Conservation (phyloP, 2,329 filamentous ascomycete genomes). For the Penicillium sp. region DNA sequence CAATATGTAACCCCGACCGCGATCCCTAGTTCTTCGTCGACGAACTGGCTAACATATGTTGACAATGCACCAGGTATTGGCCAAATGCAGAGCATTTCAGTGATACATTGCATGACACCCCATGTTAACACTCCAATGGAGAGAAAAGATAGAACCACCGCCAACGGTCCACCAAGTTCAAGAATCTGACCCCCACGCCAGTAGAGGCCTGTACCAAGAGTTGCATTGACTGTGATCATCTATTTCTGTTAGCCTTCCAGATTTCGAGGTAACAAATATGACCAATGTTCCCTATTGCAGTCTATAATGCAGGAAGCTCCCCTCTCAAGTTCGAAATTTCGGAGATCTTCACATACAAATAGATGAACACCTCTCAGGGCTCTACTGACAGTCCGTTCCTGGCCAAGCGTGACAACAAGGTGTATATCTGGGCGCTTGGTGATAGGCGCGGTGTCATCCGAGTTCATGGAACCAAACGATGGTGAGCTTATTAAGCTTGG, state of each 20-base stretch:
- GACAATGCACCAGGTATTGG: slow-evolving; percentile 39
- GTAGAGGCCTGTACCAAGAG: not conserved
- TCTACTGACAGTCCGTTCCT: not conserved
- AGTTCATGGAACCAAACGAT: not conserved
- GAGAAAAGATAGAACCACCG: not conserved
- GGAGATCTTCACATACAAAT: not conserved
- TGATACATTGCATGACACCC: slow-evolving; percentile 41
- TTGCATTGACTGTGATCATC: not conserved
- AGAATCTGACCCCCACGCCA: not conserved
- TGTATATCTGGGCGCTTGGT: not conserved
- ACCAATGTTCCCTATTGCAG: not conserved
- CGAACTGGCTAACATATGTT: slow-evolving; percentile 31
- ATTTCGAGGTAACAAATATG: not conserved
- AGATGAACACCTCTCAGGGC: not conserved
- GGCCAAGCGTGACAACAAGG: not conserved
- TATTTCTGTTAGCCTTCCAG: not conserved
- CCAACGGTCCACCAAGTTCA: not conserved
- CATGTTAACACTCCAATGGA: slow-evolving; percentile 16
- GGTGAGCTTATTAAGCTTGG: not conserved
- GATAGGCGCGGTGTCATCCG: not conserved
- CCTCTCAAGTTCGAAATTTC: not conserved
- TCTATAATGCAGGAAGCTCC: not conserved
- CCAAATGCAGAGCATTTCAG: slow-evolving; percentile 39
- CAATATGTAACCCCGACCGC: not conserved
- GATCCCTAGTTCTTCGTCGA: not conserved